Base-by-base conservation (phyloP, 805 yeast genomes). In the Metschnikowia lunata region DNA sequence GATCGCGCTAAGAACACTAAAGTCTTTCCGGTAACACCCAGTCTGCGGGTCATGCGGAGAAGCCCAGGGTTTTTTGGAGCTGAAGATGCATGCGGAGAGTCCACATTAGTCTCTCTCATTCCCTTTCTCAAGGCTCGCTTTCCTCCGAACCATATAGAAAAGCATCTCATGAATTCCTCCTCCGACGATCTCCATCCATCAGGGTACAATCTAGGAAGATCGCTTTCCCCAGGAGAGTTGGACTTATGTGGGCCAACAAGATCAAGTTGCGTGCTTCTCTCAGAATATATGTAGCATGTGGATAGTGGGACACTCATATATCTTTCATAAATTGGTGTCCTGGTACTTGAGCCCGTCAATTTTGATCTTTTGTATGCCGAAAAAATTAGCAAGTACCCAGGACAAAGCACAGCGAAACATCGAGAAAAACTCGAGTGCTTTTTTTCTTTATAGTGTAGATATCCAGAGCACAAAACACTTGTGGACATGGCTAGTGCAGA, bases 181-280 rank as follows among this genome's bases (percentile, higher is more conserved):
- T 91, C 98, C 8, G 79, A 70, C 2, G 95, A 83, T 50, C 73
- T 76, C 88, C 95, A 85, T 0, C 97, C 97, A 62, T 89, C 95
- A 1, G 75, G 64, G 57, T 85, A 89, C 0, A 84, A 68, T 30
- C 95, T 67, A 0, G 97, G 96, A 28, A 85, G 58, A 0, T 82
- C 64, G 38, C 75, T 72, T 5, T 70, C 72, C 0, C 83, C 86
- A 0, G 85, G 83, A 36, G 71, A 63, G n/a, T 72, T 48, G 8
- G 34, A 74, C 18, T 60, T 64, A 39, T 69, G 75, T 10, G 78
- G 62, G 3, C 60, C 57, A 28, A 82, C 58, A 26, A 88, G 64
- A 50, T 83, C 89, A 30, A 72, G 57, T 10, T 71, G 73, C 2
- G 90, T 79, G 1, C 77, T 62, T 2, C 72, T 61, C 1, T 91